Base-by-base conservation (phyloP, 148 eudicot genomes). In the Dysphania ambrosioides region DNA sequence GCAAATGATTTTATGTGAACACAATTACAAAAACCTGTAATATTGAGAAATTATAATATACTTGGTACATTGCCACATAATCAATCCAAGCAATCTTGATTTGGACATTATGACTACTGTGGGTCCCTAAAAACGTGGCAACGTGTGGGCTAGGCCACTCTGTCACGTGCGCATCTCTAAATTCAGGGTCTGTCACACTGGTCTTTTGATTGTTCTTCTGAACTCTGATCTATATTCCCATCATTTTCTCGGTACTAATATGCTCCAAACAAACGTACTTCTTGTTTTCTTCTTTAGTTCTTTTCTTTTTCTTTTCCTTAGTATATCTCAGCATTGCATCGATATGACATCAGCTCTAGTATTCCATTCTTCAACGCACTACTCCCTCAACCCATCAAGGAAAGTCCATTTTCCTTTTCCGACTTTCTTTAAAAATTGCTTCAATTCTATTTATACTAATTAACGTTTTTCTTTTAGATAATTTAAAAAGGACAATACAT, bases 321-420 rank as follows among this genome's bases (percentile, higher is more conserved):
- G 13, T 58, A 78, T 60, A 78, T 82, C 72, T 82, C 82, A 82
- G 6, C 35, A 0, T 75, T 76, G 24, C 80, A n/a, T 79, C 77
- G 55, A 19, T 4, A 41, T 79, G 71, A 79, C 66, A 36, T 82
- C 82, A 82, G 8, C 35, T 19, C 31, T 30, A 16, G 21, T 21
- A 47, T 2, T 47, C 6, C 16, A 44, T 44, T 4, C 5, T 36
- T 36, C 0, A 2, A 0, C 8, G 5, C 7, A 36, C 8, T n/a
- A n/a, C n/a, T n/a, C n/a, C n/a, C n/a, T n/a, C n/a, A n/a, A n/a
- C n/a, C n/a, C n/a, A n/a, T n/a, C n/a, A n/a, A n/a, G n/a, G n/a
- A n/a, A n/a, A n/a, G n/a, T n/a, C n/a, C n/a, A n/a, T 2, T 36
- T 36, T 0, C 8, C 15, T 16, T 36, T 36, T n/a, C n/a, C n/a